Base-by-base conservation (phyloP, 495 filamentous ascomycete species). In the Talaromyces liani region DNA sequence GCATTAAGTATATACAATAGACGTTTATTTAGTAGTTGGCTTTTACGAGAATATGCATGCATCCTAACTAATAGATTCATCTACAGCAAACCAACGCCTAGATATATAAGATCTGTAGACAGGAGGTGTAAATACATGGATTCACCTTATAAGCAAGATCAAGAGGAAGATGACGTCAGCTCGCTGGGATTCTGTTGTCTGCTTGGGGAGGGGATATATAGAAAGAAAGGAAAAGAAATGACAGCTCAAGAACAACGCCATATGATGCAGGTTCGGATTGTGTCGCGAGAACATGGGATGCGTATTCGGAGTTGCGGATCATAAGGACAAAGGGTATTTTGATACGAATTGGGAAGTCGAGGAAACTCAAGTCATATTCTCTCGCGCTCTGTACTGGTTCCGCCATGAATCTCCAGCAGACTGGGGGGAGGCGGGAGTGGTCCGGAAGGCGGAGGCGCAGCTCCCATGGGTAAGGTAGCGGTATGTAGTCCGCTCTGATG, bases 231-330 rank as follows among this genome's bases (percentile, higher is more conserved):
- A 20, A 29, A 18, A 27, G 24, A 25, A 58, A 36, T 31, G 56
- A 39, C 16, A 29, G 56, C 33, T 20, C 29, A 58, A 58, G 29
- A 34, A 58, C 56, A 58, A 39, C 56, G 56, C 56, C 56, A 58
- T 58, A 34, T 29, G 56, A 58, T 58, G 56, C 56, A 58, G 51
- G 10, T 55, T 55, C 9, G 51, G 51, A 55, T 77, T 98, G 60
- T 82, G 86, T n/a, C 76, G 95, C 65, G 91, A 97, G 56, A 20
- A 20, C 14, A 39, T 58, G 56, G 33, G 25, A 27, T 29, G 9
- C 25, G 55, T 24, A 58, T 29, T 18, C 18, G 27, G 25, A 58
- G 55, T 18, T 27, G 36, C 18, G n/a, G 18, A 24, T 39, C 14
- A 61, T 25, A 20, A 22, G 58, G 55, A 33, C 3, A 31, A 34